Base-by-base conservation (phyloP, 139 green algal species). In the Gonium pectorale region DNA sequence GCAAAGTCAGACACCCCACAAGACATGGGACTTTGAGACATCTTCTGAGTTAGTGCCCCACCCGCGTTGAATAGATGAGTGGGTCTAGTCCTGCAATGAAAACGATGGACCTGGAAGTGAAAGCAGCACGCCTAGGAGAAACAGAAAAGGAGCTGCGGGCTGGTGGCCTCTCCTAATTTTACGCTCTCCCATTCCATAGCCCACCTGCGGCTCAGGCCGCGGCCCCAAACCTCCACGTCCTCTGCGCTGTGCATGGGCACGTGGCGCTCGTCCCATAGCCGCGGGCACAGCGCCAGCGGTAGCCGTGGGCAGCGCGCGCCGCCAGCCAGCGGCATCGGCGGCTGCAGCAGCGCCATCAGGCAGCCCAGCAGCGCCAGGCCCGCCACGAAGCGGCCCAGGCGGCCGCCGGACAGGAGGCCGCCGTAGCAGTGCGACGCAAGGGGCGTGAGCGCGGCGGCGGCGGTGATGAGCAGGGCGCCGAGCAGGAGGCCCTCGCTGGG, bases 211-310 rank as follows among this genome's bases (percentile, higher is more conserved):
- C 88, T 88, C 33, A 92, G 67, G 19, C 86, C 91, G 62, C 75
- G 87, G 87, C 92, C 94, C 85, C 96, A 99, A 15, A 99, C 91
- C 33, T 92, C 90, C 4, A 93, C 87, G 79, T 98, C 96, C 74
- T 99, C 97, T 5, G 87, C 75, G 44, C 97, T 93, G 51, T 94
- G 93, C 63, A 93, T 90, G 0, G 97, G 96, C 41, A 96, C 90
- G 84, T 99, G 96, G 29, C 80, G 89, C 70, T 92, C 92, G 80
- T 99, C 95, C 96, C 96, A 99, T 37, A 99, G 88, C 11, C 97
- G 90, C 6, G 93, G 93, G 81, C 95, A 98, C 52, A 98, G 89
- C 9, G 91, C 90, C 43, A 98, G 91, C 11, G 92, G 90, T 41
- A 98, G 91, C 1, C 94, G 71, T 2, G 95, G 95, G 87, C 96